Base-by-base conservation (phyloP, 257 asterid genomes). In the Penstemon davidsonii region DNA sequence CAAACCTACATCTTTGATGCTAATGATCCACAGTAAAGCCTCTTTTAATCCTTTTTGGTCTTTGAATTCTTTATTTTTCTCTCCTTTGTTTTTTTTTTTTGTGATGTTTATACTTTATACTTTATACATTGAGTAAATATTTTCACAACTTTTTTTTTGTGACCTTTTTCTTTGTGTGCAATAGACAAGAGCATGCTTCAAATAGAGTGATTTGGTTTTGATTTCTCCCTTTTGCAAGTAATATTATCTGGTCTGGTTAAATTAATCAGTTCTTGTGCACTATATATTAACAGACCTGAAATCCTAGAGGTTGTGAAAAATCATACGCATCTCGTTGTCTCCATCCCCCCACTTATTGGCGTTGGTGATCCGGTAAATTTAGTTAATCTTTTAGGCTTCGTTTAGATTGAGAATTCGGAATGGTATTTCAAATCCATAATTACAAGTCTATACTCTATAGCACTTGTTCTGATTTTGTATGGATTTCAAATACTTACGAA, bases 361-460 rank as follows among this genome's bases (percentile, higher is more conserved):
- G 52, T 69, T 68, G 95, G 95, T 38, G 96, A 92, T 89, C 92
- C 90, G 86, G 98, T 87, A 86, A 64, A 64, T 75, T 61, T 55
- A 51, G 37, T 58, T 62, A 10, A 10, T 12, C 11, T 8, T 38
- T 13, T 3, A 18, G 13, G 1, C 33, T 46, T 9, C 3, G 10
- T 61, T 9, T 10, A 5, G 52, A 0, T 25, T 25, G 33, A 25
- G 33, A 25, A 25, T 25, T 1, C 33, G 33, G 33, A 25, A 25
- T 25, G 33, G 33, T 25, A 25, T 25, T 25, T 25, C 33, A 25
- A 25, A 25, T 25, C 33, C 33, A 25, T 25, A 25, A 25, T 25
- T 25, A 25, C 33, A 25, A 25, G 33, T 25, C 33, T 25, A 25
- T 25, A 25, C 33, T 25, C 33, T 25, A 25, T 25, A 25, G 33